Conservation (phyloP, 148 eudicot species). For the Pharnaceum exiguum region DNA sequence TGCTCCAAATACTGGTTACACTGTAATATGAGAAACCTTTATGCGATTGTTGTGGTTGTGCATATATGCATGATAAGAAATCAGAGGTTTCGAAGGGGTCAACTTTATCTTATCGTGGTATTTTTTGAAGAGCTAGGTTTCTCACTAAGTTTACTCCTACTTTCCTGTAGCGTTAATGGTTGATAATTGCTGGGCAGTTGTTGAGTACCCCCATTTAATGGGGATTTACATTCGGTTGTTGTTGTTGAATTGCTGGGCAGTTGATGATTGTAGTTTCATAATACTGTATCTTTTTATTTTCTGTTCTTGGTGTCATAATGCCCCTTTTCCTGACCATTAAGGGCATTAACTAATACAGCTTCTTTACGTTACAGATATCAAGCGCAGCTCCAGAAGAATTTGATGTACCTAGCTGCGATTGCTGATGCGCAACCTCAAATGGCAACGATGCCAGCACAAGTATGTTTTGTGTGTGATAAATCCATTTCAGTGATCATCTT, state of each 20-base stretch:
- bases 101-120: too few relatives aligned
- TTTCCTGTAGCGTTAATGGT: too few relatives aligned
- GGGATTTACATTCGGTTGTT: too few relatives aligned
- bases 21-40: neutral
- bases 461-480: constrained; percentile 9
- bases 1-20: neutral
- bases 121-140: too few relatives aligned
- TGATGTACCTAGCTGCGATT: constrained; percentile 96
- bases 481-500: neutral
- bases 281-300: neutral
- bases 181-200: too few relatives aligned
- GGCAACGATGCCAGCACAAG: constrained; percentile 72
- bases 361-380: constrained; percentile 56
- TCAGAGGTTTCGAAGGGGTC: too few relatives aligned
- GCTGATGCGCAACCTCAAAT: constrained; percentile 98
- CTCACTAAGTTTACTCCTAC: too few relatives aligned
- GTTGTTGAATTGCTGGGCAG: too few relatives aligned
- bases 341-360: neutral
- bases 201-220: too few relatives aligned
- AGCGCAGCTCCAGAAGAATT: constrained; percentile 91
- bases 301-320: neutral
- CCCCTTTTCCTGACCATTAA: neutral
- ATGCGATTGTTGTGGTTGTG: too few relatives aligned
- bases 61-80: too few relatives aligned
- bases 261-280: too few relatives aligned